Evolutionary conservation across 2,329 filamentous ascomycete genomes (phyloP), one percentile per base, ranked within the genome.

Genomic region (Aspergillus viridinutans): DNA sequence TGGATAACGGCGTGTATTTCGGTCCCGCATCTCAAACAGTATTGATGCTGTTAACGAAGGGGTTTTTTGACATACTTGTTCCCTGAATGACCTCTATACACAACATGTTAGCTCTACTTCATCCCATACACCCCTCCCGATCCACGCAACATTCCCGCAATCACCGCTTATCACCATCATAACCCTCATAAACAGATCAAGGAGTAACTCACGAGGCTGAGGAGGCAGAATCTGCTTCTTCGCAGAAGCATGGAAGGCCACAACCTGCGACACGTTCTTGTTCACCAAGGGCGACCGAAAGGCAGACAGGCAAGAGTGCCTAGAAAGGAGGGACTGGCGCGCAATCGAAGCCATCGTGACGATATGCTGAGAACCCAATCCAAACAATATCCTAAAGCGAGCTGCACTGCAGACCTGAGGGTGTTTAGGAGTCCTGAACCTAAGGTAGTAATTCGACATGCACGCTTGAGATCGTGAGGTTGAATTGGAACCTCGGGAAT

Each of bases 181-280:
- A 53, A 40, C 51, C 32, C 1, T 25, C 12, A 48, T 17, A 14
- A 45, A 49, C 49, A 10, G 20, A 23, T 29, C 38, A 40, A 57
- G 23, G 49, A 51, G 50, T 35, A 32, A 83, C 89, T 78, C 81
- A 94, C 92, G 94, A 70, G 92, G 92, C 64, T 89, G 84, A 55
- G 92, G 87, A 58, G 93, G 91, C 57, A 99, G 83, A 70, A 93
- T 88, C 72, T 83, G 82, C 75, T 85, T 84, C 77, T 85, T 84
- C 76, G 85, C 83, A 45, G 90, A 90, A 69, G 88, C 90, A 78
- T 97, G 92, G 84, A 99, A 96, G 67, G 90, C 87, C 64, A 92
- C 88, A 68, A 87, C 81, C 74, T 86, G 81, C 65, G 78, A 76
- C 56, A 72, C 66, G 67, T 73, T 72, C 64, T 67, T 69, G 61